Base-by-base conservation (phyloP, 352 stramenopile genomes). In the Phytopythium helicoides region DNA sequence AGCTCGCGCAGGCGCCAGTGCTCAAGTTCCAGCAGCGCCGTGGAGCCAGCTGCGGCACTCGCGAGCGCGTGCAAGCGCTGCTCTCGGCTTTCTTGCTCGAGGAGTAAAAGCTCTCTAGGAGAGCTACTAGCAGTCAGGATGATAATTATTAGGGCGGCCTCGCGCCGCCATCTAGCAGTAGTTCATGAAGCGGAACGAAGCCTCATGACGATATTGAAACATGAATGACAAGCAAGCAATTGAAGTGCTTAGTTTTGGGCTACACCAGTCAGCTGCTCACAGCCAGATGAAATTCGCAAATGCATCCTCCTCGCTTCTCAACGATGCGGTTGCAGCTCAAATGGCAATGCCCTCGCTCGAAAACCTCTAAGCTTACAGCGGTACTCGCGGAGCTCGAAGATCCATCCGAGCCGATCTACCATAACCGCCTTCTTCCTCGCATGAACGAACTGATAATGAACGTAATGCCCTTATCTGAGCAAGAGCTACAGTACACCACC, bases 221-320 rank as follows among this genome's bases (percentile, higher is more conserved):
- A 33, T n/a, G n/a, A n/a, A n/a, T 33, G 28, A 33, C 28, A 33
- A 33, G n/a, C n/a, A n/a, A n/a, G 28, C 28, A 33, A 9, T 33
- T 33, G 28, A 33, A 33, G 28, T 33, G 28, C 28, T 33, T 9
- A n/a, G n/a, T n/a, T n/a, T n/a, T n/a, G n/a, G n/a, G n/a, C n/a
- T 81, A 76, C 42, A 57, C 71, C 28, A 60, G 66, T 47, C 70
- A 80, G 56, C 62, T 88, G 53, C 63, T 70, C 26, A 1, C 72
- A 88, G 58, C 77, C 77, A 9, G 54, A 66, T 5, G 42, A 72
- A 34, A 26, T 78, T 21, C 60, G 56, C 47, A 79, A 74, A 45
- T 26, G 80, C 21, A 12, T 47, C 12, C 14, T 23, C 40, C 40
- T 86, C n/a, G n/a, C n/a, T n/a, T n/a, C n/a, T n/a, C n/a, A n/a